Base-by-base conservation (phyloP, 371 early-diverging fungal species). In the Smittium mucronatum region DNA sequence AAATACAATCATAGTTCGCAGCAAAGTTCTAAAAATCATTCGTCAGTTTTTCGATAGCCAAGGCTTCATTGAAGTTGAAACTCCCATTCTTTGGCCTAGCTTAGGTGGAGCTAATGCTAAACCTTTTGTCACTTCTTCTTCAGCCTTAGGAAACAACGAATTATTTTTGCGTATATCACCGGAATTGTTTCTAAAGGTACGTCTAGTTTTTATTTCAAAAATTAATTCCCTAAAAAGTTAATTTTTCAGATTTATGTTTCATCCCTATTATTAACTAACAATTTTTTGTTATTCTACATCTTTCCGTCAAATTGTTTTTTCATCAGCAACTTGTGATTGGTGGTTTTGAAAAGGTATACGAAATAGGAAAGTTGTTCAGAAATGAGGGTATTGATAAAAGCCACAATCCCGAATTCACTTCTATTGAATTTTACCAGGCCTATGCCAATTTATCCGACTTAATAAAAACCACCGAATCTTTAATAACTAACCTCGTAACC, bases 321-420 rank as follows among this genome's bases (percentile, higher is more conserved):
- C n/a, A n/a, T 31, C 21, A 63, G 83, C 88, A 90, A 82, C 83
- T 99, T 66, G 93, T 98, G 16, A 86, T 98, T 70, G 98, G 98
- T 57, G 98, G 99, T 15, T 72, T 95, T 17, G 92, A 95, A 61
- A 83, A 91, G 26, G 97, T 99, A 1, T 99, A 89, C 77, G 99
- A 99, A 79, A 86, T 98, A 61, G 99, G 99, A 47, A 92, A 91
- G 76, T 91, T 93, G 76, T 99, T 98, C 76, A 88, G 99, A 68
- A 99, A 99, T 75, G 99, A 99, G 80, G 96, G 96, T 2, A 89
- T 98, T 47, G 99, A 99, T 81, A 84, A 89, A 16, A 92, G 93
- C 36, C 99, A 99, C 72, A 98, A 97, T 73, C 99, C 99, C 26
- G 99, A 99, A 77, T 98, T 98, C 78, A 96, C 98, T 2, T 92